Evolutionary conservation across 169 alveolate genomes (phyloP), one percentile per base, ranked within the genome.

Genomic region (Perkinsus olseni): DNA sequence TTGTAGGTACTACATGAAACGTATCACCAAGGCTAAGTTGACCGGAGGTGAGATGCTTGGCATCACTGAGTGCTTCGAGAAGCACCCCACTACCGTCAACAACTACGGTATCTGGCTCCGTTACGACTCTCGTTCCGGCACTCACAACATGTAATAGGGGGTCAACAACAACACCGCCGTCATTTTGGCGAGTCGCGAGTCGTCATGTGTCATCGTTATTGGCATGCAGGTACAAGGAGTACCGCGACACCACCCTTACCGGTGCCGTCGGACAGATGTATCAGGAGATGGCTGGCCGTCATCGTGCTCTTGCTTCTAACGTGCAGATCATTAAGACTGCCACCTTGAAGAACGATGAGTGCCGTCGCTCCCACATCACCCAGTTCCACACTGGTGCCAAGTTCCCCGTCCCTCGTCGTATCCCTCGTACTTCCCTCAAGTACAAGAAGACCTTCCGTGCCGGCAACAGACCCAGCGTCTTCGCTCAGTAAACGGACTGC

Each of bases 211-310:
- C 34, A 62, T 62, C 17, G 34, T 62, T 45, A 45, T 45, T 45
- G 24, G 28, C 17, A 62, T 28, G 62, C 82, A 62, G 82, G 82
- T 99, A 99, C 98, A 99, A 98, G 97, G 99, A 99, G 97, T 98
- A 96, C 97, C 97, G 99, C 96, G 99, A 98, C 95, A 93, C 97
- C 93, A 95, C 99, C 92, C 96, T 97, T 95, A 97, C 97, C 94
- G 99, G 99, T 45, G 99, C 99, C 45, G 98, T 99, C 91, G 96
- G 99, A 38, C 99, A 99, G 97, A 95, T 99, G 95, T 98, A 97
- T 93, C 97, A 98, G 95, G 99, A 99, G 96, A 98, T 98, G 99
- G 99, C 99, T 28, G 99, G 99, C 50, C 97, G 99, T 91, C 99
- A 99, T 96, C 97, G 99, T 95, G 99, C 99, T 90, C 96, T 97